Conservation (phyloP, 169 alveolate genomes). For the Pseudocohnilembus persalinus region DNA sequence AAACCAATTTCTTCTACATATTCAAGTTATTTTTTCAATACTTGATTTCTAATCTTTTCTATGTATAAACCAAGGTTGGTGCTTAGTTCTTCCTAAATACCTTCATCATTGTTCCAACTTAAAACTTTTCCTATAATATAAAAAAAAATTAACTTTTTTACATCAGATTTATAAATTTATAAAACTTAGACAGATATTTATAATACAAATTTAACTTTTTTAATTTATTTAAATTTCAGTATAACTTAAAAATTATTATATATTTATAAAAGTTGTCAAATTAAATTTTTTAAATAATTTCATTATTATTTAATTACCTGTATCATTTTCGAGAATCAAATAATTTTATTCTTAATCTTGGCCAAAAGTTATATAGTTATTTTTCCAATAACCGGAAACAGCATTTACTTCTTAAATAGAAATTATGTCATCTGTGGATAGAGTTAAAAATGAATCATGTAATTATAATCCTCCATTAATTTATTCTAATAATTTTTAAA, state of each 20-base stretch:
- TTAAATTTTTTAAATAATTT: neutral
- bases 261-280: neutral
- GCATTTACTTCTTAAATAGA: slow-evolving; percentile 20
- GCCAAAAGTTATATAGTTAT: slow-evolving; percentile 17
- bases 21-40: slow-evolving; percentile 24
- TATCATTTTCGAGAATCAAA: slow-evolving; percentile 18
- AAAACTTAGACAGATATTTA: too few relatives aligned
- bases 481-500: neutral
- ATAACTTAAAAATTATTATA: neutral
- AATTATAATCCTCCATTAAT: slow-evolving; percentile 16
- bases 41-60: slow-evolving; percentile 22
- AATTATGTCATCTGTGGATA: slow-evolving; percentile 10
- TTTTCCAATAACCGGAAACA: slow-evolving; percentile 27
- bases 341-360: slow-evolving; percentile 10
- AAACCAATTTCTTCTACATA: slow-evolving; percentile 24
- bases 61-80: neutral
- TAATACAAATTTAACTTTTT: too few relatives aligned
- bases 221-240: too few relatives aligned
- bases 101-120: slow-evolving; percentile 29
- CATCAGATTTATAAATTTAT: too few relatives aligned
- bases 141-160: too few relatives aligned
- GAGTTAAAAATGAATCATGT: slow-evolving; percentile 22
- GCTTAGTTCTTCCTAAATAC: slow-evolving; percentile 9
- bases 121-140: slow-evolving; percentile 7
- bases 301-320: neutral